Base-by-base conservation (phyloP, 352 stramenopile genomes). In the Phytophthora hybrid region DNA sequence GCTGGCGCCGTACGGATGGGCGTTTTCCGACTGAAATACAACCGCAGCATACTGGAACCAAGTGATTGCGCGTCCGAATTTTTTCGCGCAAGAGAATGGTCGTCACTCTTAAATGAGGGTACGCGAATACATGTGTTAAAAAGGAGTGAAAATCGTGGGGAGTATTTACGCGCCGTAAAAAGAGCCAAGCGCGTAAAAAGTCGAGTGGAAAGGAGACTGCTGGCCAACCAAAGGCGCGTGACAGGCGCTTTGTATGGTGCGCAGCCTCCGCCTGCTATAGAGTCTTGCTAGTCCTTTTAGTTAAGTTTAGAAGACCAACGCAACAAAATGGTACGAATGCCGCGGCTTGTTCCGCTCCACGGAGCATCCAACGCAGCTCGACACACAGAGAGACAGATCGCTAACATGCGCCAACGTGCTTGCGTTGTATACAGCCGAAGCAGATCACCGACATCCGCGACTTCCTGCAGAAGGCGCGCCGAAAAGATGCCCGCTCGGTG, bases 391-490 rank as follows among this genome's bases (percentile, higher is more conserved):
- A 23, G 23, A 31, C 57, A 44, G 37, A 5, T 14, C 37, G 47
- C 67, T 73, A 65, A 76, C 49, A 4, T 54, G 52, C 54, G 57
- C 8, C 51, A 13, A 34, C 39, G 16, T 31, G 53, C 54, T 51
- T 66, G 41, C 26, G 19, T 44, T 49, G 1, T 8, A 8, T 4
- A 64, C 80, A 98, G 97, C 97, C 97, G 71, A 99, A 99, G 91
- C 90, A 99, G 90, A 99, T 99, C 92, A 99, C 93, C 77, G 97
- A 99, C 85, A 99, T 99, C 83, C 94, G 97, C 78, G 97, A 99
- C 87, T 99, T 99, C 87, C 92, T 99, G 78, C 97, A 99, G 88
- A 99, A 99, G 91, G 97, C 97, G 66, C 95, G 97, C 81, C 87
- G 97, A 91, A 97, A 98, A 86, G 95, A 98, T 93, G 98, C 98